These are phyloP conservation scores for Suhomyces panamericanus DNA, from an alignment of 1,139 yeast genomes.

Conservation along the genomic window DNA sequence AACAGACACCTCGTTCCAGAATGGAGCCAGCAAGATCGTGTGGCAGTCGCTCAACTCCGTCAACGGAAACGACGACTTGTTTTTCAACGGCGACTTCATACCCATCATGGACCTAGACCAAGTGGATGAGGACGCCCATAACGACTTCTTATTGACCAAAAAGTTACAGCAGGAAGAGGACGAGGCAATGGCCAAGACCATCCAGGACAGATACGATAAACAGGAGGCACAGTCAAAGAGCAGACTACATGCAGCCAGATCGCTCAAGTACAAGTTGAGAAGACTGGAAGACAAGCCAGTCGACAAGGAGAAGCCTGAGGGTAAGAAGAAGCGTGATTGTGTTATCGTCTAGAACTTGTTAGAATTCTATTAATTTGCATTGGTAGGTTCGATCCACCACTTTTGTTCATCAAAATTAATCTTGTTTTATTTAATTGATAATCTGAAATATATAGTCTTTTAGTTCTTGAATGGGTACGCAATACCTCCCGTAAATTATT, in stretches of 20 bases:
- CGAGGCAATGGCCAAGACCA: constrained; percentile 46
- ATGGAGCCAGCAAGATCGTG: constrained; percentile 49
- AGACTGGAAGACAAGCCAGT: neutral
- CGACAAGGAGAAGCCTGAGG: constrained; percentile 1
- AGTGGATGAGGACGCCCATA: constrained; percentile 17
- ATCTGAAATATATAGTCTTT: constrained; percentile 1
- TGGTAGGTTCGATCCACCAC: neutral
- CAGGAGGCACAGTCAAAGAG: constrained; percentile 4
- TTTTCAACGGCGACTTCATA: constrained; percentile 61
- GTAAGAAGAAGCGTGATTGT: constrained; percentile 17
- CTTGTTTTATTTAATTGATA: neutral
- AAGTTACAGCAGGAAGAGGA: constrained; percentile 67
- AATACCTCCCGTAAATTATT: constrained; percentile 2
- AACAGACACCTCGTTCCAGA: constrained; percentile 67
- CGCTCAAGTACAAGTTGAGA: neutral
- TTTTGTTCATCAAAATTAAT: neutral
- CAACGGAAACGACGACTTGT: constrained; percentile 64
- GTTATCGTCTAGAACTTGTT: constrained; percentile 6
- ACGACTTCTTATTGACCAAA: constrained; percentile 49
- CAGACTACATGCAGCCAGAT: neutral
- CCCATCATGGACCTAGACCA: constrained; percentile 37
- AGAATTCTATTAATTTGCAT: neutral
- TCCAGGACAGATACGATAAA: constrained; percentile 36
- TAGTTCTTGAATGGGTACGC: constrained; percentile 1
- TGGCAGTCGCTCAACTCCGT: constrained; percentile 77